phyloP scores from a whole-genome alignment of 2,329 filamentous ascomycete species.

The Colletotrichum salicis region DNA sequence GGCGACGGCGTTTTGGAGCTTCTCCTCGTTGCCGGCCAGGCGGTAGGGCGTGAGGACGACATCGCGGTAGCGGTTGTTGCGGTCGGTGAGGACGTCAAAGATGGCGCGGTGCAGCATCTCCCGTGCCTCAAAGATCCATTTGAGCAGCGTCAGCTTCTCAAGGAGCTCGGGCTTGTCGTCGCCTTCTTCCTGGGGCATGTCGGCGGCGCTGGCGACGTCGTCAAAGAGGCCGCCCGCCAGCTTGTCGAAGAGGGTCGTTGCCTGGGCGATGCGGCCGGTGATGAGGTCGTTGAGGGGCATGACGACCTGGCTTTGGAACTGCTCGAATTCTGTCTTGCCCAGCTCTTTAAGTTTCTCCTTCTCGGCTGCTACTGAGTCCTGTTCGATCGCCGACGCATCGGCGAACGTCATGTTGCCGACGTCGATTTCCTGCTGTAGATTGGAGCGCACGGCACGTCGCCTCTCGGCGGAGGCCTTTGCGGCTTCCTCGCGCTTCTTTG shows the following conservation, averaged over 20 bases:
- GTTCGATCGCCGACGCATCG: conserved; percentile 84
- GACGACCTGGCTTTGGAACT: conserved; percentile 85
- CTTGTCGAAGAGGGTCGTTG: conserved; percentile 81
- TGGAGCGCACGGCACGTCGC: conserved; percentile 73
- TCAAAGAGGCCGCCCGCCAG: conserved; percentile 78
- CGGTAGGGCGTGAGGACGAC: conserved; percentile 86
- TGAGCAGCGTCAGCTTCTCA: conserved; percentile 92
- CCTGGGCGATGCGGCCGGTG: conserved; percentile 77
- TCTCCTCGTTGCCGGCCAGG: conserved; percentile 79
- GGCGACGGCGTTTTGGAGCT: conserved; percentile 78
- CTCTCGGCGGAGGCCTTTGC: conserved; percentile 60
- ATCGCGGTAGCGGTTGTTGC: conserved; percentile 86
- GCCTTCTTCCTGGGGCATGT: conserved; percentile 91
- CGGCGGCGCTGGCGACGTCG: conserved; percentile 72
- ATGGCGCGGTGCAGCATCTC: conserved; percentile 87
- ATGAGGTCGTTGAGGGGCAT: conserved; percentile 84
- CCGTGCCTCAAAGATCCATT: conserved; percentile 97
- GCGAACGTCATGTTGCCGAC: conserved; percentile 83
- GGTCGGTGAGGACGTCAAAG: conserved; percentile 85
- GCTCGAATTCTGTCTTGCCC: conserved; percentile 83
- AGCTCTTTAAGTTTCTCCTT: conserved; percentile 76
- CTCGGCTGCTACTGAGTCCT: conserved; percentile 78
- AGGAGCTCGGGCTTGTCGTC: conserved; percentile 94
- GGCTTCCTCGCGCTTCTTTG: conserved; percentile 67
- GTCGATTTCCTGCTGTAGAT: conserved; percentile 82